These are phyloP conservation scores for Ceratobasidium sp. DNA, from an alignment of 1,284 basidiomycete species.

Conservation along the genomic window DNA sequence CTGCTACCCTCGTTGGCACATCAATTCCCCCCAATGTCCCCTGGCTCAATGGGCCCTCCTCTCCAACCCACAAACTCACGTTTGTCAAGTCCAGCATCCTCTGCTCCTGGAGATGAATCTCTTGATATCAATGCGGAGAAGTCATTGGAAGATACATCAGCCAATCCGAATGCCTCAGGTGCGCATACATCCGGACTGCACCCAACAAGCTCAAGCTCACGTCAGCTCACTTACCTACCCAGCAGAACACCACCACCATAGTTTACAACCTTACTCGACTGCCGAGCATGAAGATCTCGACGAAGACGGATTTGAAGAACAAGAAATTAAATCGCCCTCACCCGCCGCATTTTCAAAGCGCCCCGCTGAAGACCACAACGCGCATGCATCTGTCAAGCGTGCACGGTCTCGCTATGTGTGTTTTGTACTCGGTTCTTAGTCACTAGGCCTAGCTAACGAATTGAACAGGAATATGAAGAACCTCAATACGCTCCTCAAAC, in stretches of 20 bases:
- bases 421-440: background rate
- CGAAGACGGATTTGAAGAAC: conserved; percentile 5
- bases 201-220: background rate
- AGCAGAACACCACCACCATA: background rate
- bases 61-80: background rate
- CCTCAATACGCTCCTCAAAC: background rate
- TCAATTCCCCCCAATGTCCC: background rate
- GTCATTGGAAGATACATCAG: background rate
- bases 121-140: background rate
- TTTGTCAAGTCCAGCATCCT: conserved; percentile 10
- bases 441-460: background rate
- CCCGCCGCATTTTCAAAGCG: background rate
- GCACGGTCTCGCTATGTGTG: background rate
- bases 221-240: background rate
- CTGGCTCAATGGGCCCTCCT: background rate
- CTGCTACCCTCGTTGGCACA: background rate
- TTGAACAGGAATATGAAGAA: background rate
- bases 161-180: background rate
- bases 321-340: background rate
- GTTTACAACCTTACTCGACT: background rate
- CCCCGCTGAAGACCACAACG: conserved; percentile 6
- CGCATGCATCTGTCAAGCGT: background rate
- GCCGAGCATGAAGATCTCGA: background rate
- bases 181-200: conserved; percentile 18
- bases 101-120: background rate